Evolutionary conservation across 2,329 filamentous ascomycete genomes (phyloP), one percentile per base, ranked within the genome.

Genomic region (Cladophialophora chaetospira): DNA sequence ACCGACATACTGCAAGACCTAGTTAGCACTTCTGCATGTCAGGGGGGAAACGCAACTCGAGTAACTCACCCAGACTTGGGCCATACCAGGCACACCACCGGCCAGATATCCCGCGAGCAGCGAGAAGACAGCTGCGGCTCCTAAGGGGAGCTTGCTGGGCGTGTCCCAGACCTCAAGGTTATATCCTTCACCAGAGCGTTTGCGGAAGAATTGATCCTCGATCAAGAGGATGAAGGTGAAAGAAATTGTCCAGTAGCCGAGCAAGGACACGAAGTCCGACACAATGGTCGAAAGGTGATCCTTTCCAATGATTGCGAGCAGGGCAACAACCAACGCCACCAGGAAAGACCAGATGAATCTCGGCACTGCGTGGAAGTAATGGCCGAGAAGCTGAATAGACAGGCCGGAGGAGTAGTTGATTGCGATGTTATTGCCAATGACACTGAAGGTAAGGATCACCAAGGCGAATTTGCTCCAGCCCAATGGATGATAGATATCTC

Each of bases 41-140:
- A 17, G 21, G 5, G 38, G 1, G 17, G 8, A n/a, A 11, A 19
- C 26, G 26, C 9, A 26, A 4, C 17, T 3, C n/a, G 31, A n/a
- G n/a, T 29, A 17, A 60, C 57, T 57, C 36, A 60, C 57, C 86
- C 87, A 90, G 0, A 76, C 71, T 71, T 91, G 87, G 26, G 81
- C 81, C 85, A 90, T 90, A 5, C 88, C 87, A 3, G 82, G 74
- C 1, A 88, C 77, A 66, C 88, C 86, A n/a, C 88, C 88, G 17
- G 79, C 78, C 33, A 87, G 73, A 55, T 65, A 65, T 19, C 60
- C 63, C 6, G 63, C 46, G 25, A 63, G 49, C 13, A 66, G 47
- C 5, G 65, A 50, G 21, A 60, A 51, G 36, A 62, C 51, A 4
- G 65, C 65, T 6, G 65, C 63, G 15, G 62, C 25, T 19, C 77